phyloP scores from a whole-genome alignment of 495 filamentous ascomycete species.

The Penicillium pancosmium region DNA sequence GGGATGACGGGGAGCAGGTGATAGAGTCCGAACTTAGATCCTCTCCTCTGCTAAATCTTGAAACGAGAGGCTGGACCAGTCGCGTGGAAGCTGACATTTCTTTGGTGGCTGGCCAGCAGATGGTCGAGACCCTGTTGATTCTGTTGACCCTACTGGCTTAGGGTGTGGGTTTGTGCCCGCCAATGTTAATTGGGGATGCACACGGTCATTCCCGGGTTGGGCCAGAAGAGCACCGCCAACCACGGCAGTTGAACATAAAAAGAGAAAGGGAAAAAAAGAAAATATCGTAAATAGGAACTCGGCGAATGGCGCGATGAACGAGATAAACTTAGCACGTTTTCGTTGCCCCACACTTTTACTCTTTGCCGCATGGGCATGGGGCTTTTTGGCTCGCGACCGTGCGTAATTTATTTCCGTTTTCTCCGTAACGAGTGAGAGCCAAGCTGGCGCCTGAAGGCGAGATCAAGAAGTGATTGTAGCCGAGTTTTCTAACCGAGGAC shows the following conservation, averaged over 20 bases:
- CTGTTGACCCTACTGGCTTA: neutral
- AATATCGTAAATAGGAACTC: conserved; percentile 9
- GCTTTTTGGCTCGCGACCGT: conserved; percentile 17
- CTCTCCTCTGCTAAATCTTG: conserved; percentile 1
- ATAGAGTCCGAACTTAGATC: conserved; percentile 12
- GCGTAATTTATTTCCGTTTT: conserved; percentile 10
- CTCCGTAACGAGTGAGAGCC: conserved; percentile 16
- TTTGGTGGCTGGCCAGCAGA: conserved; percentile 23
- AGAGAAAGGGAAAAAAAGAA: neutral
- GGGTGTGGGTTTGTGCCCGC: conserved; percentile 8
- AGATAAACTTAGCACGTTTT: conserved; percentile 22
- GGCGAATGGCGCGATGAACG: conserved; percentile 15
- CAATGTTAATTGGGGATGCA: conserved; percentile 7
- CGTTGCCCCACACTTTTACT: conserved; percentile 14
- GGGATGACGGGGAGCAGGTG: conserved; percentile 19
- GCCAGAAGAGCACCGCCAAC: neutral
- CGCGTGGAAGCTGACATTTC: conserved; percentile 17
- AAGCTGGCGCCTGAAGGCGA: conserved; percentile 1
- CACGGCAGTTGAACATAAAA: conserved; percentile 1
- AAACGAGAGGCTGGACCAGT: conserved; percentile 10
- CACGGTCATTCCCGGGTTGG: conserved; percentile 21
- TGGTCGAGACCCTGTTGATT: conserved; percentile 20
- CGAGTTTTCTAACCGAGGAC: conserved; percentile 22
- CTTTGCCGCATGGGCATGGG: conserved; percentile 8
- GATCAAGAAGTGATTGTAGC: conserved; percentile 14